A percentile compares a stretch with the other conserved stretches of the same genome.
phyloP scores from a whole-genome alignment of 2,329 filamentous ascomycete species.

The Claviceps maximensis region DNA sequence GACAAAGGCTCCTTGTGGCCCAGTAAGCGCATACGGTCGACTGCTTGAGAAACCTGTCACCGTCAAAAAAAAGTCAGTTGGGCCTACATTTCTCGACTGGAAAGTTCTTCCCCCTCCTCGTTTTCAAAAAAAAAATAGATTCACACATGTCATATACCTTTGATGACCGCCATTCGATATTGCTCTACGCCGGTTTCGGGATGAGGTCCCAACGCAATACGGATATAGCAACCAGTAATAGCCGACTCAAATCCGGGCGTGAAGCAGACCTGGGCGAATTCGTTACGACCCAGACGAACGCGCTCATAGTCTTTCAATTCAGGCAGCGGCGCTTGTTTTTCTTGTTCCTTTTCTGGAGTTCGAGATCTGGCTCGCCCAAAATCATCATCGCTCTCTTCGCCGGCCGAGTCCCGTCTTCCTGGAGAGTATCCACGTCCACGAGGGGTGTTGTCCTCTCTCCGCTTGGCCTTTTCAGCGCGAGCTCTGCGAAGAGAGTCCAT shows the following conservation, averaged over 20 bases:
- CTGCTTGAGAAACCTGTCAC: conserved; percentile 58
- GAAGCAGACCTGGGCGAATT: conserved; percentile 86
- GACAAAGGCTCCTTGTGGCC: conserved; percentile 62
- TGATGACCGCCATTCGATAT: conserved; percentile 83
- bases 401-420: conserved; percentile 23
- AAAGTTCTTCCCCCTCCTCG: too few species aligned
- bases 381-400: conserved; percentile 65
- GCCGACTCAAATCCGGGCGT: conserved; percentile 77
- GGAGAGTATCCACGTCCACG: conserved; percentile 43
- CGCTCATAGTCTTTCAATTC: conserved; percentile 73
- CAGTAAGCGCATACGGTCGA: conserved; percentile 71
- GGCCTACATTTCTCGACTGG: background rate
- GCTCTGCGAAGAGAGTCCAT: conserved; percentile 58
- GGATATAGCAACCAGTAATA: conserved; percentile 72
- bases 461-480: conserved; percentile 44
- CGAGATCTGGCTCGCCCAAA: conserved; percentile 49
- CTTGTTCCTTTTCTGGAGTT: conserved; percentile 49
- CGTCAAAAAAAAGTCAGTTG: background rate
- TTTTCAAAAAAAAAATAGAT: background rate
- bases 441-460: conserved; percentile 37
- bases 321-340: conserved; percentile 56
- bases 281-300: conserved; percentile 67
- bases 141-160: conserved; percentile 40
- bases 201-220: conserved; percentile 71
- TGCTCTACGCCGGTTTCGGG: conserved; percentile 57